Evolutionary conservation across 108 stramenopile species (phyloP).

Genomic region (Cyclostephanos tholiformis): DNA sequence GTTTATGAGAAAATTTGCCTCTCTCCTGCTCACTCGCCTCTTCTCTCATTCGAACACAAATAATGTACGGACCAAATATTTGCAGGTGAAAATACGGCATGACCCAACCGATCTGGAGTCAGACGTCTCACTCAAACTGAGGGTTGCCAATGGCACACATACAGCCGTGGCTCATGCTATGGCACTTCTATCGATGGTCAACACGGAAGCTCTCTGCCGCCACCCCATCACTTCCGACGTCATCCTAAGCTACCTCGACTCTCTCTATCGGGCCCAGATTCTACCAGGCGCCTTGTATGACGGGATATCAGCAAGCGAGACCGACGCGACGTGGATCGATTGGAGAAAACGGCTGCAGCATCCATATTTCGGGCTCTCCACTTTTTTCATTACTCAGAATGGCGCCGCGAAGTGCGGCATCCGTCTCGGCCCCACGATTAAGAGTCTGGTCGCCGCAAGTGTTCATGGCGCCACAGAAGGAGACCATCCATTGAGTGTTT

Average conservation of each 20-base stretch:
- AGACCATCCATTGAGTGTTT: slow-evolving; percentile 42
- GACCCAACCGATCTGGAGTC: slow-evolving; percentile 53
- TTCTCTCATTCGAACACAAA: neutral
- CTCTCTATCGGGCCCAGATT: slow-evolving; percentile 78
- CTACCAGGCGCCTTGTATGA: slow-evolving; percentile 38
- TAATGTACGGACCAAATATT: neutral
- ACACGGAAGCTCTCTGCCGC: slow-evolving; percentile 40
- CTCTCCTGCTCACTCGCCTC: neutral
- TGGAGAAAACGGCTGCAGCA: slow-evolving; percentile 82
- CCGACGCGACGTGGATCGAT: slow-evolving; percentile 65
- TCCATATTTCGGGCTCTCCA: slow-evolving; percentile 86
- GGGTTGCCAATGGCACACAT: slow-evolving; percentile 92
- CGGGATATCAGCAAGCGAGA: slow-evolving; percentile 47
- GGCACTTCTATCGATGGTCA: slow-evolving; percentile 65
- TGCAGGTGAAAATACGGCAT: slow-evolving; percentile 46
- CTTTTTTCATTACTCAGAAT: slow-evolving; percentile 93
- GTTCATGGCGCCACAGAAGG: slow-evolving; percentile 1
- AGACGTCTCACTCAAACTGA: slow-evolving; percentile 86
- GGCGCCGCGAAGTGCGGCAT: slow-evolving; percentile 90
- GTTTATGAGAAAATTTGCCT: neutral
- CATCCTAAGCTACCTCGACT: slow-evolving; percentile 70
- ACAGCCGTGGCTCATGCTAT: slow-evolving; percentile 85
- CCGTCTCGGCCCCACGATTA: slow-evolving; percentile 77
- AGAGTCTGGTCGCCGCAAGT: slow-evolving; percentile 47
- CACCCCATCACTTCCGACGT: slow-evolving; percentile 5